Base-by-base conservation (phyloP, 768 basidiomycete genomes). In the Russula foetens region DNA sequence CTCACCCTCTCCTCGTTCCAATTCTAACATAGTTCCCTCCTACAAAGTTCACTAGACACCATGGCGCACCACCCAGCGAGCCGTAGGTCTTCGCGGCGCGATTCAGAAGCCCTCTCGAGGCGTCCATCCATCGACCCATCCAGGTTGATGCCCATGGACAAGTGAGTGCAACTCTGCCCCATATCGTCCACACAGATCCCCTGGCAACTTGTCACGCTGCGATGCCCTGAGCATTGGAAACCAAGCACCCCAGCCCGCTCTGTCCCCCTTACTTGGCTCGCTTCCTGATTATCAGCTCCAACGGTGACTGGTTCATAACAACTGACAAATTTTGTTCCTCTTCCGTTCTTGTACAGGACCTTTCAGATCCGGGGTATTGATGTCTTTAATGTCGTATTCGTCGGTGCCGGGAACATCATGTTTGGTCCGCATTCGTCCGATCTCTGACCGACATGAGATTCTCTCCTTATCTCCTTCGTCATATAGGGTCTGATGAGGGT, bases 381-480 rank as follows among this genome's bases (percentile, higher is more conserved):
- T 66, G 79, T 86, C 69, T 97, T 97, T 80, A 96, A 97, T 72
- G 86, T 98, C 56, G 84, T 96, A 71, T 94, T 96, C 74, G 79
- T 98, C 67, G 95, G 95, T 53, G 95, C 95, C 28, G 95, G 94
- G 17, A 96, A 97, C 75, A 95, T 98, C 76, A 97, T 97, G 93
- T 98, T 98, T 71, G 95, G 94, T 84, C 55, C 58, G 75, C 60
- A 38, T 38, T 31, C n/a, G 46, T 49, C 45, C 62, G 52, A 45
- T 38, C 50, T 47, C 55, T 29, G 6, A 29, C 38, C 61, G 43
- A 38, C 35, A 41, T 29, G 45, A 23, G 12, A 33, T n/a, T 35
- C 15, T 47, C 21, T 24, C 59, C 39, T 58, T 61, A 33, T 58
- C 63, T 49, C 45, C 26, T 49, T 33, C 38, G 21, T 14, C 14